Evolutionary conservation across 2,329 filamentous ascomycete genomes (phyloP).

Genomic region (Scedosporium minutisporum): DNA sequence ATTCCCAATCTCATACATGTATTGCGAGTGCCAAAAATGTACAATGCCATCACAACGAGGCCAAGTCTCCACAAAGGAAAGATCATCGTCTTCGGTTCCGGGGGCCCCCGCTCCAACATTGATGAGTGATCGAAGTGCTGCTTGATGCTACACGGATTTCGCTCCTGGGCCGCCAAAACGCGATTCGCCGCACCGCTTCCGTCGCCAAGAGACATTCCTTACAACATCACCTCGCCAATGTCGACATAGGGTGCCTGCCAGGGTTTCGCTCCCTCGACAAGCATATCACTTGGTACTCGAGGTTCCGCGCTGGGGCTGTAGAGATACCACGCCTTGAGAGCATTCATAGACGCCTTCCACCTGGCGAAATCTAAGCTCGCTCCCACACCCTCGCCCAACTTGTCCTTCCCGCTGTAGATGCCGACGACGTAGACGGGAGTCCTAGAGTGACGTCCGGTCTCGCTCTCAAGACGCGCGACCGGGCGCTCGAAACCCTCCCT

Average conservation of each 20-base stretch:
- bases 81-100: background rate
- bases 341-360: constrained; percentile 69
- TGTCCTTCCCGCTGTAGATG: constrained; percentile 83
- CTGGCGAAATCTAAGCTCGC: constrained; percentile 69
- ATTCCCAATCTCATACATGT: background rate
- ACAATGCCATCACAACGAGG: background rate
- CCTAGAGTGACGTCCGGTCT: constrained; percentile 77
- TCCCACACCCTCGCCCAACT: constrained; percentile 83
- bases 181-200: background rate
- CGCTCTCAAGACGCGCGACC: constrained; percentile 76
- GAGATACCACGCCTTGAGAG: constrained; percentile 90
- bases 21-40: background rate
- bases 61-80: background rate
- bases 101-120: background rate
- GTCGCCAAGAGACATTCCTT: background rate
- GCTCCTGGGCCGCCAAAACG: background rate
- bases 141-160: background rate
- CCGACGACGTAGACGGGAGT: constrained; percentile 90
- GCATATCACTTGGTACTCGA: constrained; percentile 60
- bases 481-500: constrained; percentile 84
- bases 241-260: constrained; percentile 64
- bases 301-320: constrained; percentile 68
- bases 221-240: constrained; percentile 54
- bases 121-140: background rate
- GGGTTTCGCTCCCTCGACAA: constrained; percentile 47